Base-by-base conservation (phyloP, 352 stramenopile genomes). In the Pythium folliculosum region DNA sequence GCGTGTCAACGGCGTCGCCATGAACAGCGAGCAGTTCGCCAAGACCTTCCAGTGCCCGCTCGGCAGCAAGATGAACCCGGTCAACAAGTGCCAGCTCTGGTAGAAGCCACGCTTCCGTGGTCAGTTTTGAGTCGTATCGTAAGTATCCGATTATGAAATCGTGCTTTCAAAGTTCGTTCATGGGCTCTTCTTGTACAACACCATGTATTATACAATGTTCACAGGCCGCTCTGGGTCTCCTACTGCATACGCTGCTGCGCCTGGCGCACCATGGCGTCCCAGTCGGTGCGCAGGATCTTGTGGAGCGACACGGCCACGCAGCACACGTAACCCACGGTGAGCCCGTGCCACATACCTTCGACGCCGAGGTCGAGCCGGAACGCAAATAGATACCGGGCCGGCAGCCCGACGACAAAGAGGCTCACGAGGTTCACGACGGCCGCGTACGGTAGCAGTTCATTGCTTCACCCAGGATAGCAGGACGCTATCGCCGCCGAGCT, bases 371-470 rank as follows among this genome's bases (percentile, higher is more conserved):
- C 63, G 23, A 84, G 63, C 10, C 69, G 67, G 65, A 92, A 92
- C 21, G 84, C 86, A 14, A 92, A 70, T 59, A 81, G 78, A 22
- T 86, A 63, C 14, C 82, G 84, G 35, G 85, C 70, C 14, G 86
- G 86, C 16, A 94, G 58, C 10, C 86, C 84, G 21, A 92, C 72
- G 16, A 81, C 80, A 63, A 88, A 92, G 63, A 90, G 92, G 49
- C 80, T 78, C 12, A 87, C 66, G 22, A 89, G 52, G 40, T 92
- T 92, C 52, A 89, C 87, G 57, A 76, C 72, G 4, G 82, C 84
- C 12, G 75, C 86, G 22, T 90, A 57, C 23, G 57, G 27, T 32
- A 32, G 27, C 27, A 32, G 27, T 5, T 32, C 27, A 32, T 32
- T 6, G 27, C 27, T 5, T 5, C 27, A 32, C 5, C 5, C 27